Evolutionary conservation across 768 basidiomycete species (phyloP).

Genomic region (Exsudoporus frostii): DNA sequence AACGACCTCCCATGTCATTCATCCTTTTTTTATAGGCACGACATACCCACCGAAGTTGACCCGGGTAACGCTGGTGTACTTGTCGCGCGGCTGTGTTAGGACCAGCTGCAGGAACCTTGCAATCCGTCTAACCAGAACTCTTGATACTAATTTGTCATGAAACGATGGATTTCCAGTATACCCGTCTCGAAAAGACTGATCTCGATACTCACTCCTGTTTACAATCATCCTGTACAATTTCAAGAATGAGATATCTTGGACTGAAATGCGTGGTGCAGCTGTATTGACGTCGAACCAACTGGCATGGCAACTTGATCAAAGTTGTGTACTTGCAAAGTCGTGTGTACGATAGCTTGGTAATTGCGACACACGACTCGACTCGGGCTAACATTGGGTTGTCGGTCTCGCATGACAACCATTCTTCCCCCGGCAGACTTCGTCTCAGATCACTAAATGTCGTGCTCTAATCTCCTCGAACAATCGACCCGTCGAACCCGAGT

Average conservation of each 20-base stretch:
- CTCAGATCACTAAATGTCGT: conserved; percentile 9
- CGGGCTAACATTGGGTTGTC: not conserved
- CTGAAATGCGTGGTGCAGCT: too few species aligned
- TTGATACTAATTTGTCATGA: not conserved
- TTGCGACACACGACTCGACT: not conserved
- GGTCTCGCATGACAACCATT: not conserved
- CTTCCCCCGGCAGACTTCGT: not conserved
- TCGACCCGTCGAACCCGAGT: not conserved
- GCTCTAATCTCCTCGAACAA: conserved; percentile 1
- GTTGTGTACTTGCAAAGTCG: too few species aligned
- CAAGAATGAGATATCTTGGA: too few species aligned
- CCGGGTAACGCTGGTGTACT: conserved; percentile 82
- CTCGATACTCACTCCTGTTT: too few species aligned
- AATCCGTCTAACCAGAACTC: not conserved
- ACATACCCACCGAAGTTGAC: conserved; percentile 71
- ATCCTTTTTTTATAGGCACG: conserved; percentile 47
- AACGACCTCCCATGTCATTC: not conserved
- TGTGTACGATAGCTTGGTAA: not conserved
- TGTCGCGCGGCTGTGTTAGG: conserved; percentile 50
- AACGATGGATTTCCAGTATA: too few species aligned
- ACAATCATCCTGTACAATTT: too few species aligned
- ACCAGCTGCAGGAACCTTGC: not conserved
- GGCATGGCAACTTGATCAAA: too few species aligned
- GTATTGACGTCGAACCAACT: too few species aligned
- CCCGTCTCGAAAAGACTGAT: too few species aligned